Conservation (phyloP, 495 filamentous ascomycete genomes). For the Aspergillus diversus region DNA sequence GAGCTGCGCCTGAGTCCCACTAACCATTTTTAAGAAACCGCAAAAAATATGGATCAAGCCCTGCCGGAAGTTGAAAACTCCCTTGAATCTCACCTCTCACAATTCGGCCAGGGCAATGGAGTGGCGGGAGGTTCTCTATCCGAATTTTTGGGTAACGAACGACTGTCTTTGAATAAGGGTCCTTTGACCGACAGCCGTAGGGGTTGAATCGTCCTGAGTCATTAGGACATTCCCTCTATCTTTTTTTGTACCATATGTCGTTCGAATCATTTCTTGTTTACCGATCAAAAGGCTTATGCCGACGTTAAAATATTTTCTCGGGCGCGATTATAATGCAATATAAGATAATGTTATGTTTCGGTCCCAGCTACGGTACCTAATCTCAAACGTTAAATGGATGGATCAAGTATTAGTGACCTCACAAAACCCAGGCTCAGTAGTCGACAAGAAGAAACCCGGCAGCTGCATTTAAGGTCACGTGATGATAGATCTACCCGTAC, state of each 20-base stretch:
- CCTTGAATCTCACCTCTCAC: constrained; percentile 63
- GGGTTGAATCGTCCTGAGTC: constrained; percentile 21
- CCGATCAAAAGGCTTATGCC: too few relatives aligned
- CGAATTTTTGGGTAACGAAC: constrained; percentile 38
- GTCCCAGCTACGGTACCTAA: too few relatives aligned
- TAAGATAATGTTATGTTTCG: too few relatives aligned
- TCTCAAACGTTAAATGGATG: too few relatives aligned
- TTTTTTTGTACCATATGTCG: neutral
- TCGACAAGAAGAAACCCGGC: too few relatives aligned
- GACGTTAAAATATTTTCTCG: too few relatives aligned
- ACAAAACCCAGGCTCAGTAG: too few relatives aligned
- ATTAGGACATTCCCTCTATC: constrained; percentile 14
- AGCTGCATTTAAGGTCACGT: too few relatives aligned
- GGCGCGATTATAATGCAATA: too few relatives aligned
- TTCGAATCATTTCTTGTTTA: too few relatives aligned
- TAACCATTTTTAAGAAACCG: constrained; percentile 56
- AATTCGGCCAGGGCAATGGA: constrained; percentile 61
- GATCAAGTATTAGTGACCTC: too few relatives aligned
- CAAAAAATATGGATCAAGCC: constrained; percentile 65
- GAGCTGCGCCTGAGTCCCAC: neutral
- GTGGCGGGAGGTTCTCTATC: constrained; percentile 28
- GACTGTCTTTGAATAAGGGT: constrained; percentile 35
- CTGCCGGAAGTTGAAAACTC: constrained; percentile 60
- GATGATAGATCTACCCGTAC: too few relatives aligned
- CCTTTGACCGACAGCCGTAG: constrained; percentile 31